Evolutionary conservation across 2,329 filamentous ascomycete genomes (phyloP), one percentile per base, ranked within the genome.

Genomic region (Trichoderma atrobrunneum): DNA sequence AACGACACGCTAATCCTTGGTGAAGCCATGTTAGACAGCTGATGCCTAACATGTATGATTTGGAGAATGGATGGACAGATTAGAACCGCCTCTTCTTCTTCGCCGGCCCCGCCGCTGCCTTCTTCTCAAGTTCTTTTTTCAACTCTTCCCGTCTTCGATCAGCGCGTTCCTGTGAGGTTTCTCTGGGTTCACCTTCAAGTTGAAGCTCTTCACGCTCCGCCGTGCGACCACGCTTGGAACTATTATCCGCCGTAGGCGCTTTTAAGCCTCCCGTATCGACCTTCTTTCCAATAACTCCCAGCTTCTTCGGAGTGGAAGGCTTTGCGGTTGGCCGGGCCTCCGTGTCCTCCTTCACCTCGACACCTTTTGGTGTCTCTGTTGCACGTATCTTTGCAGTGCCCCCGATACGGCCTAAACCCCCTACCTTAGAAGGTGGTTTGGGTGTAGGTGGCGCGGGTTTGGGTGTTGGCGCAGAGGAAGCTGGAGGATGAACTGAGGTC

Each of bases 81-180:
- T 77, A 89, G 73, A 89, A 89, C 65, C 83, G 86, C 57, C 87
- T 81, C 79, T 88, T 89, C 81, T 89, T 89, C 78, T 85, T 87
- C 7, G 81, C 82, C 5, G 87, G 87, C 1, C 84, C 85, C 21
- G 83, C 83, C 0, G 84, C 82, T 3, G 83, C 83, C 76, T 86
- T 87, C 72, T 78, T 84, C 74, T 87, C 84, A 16, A 88, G 78
- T 43, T 89, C 85, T 71, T 80, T 82, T 70, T 86, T 84, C 32
- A 88, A 78, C 74, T 89, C 86, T n/a, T 83, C 81, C 64, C 87
- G 82, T 73, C 84, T 86, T 43, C 85, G 81, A 72, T 87, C 84
- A 3, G 86, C 86, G 30, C 83, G 79, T 65, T 86, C 84, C 74
- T 82, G 79, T 3, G 84, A 84, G 0, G 82, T 84, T 73, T 85